Base-by-base conservation (phyloP, 179 eudicot species). In the Silene coronaria region DNA sequence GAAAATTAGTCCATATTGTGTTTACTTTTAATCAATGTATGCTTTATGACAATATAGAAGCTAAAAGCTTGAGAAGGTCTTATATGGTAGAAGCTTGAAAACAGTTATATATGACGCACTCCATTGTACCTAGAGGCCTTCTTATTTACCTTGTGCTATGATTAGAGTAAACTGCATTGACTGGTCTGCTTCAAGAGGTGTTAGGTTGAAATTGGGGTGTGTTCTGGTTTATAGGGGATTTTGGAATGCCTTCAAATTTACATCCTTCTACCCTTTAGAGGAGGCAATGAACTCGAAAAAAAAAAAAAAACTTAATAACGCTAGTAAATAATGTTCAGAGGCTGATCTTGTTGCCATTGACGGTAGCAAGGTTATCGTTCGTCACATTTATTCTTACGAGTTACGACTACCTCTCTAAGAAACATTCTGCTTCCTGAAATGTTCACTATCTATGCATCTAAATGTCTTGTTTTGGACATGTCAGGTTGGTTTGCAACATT, bases 401-500 rank as follows among this genome's bases (percentile, higher is more conserved):
- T 8, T 67, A 19, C 5, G 32, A 42, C 55, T 32, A 19, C 51
- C 4, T 5, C 2, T 2, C 7, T 22, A 5, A 48, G 1, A 69
- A 69, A 46, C 14, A 8, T 13, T 70, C 34, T 2, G n/a, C 7
- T 9, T 19, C 22, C 24, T 27, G 22, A 9, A 5, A 12, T 14
- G 13, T 42, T 16, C 60, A 22, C 32, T 17, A 48, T 68, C 17
- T 80, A 51, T 12, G 1, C n/a, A 23, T 19, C 48, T 42, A 60
- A 82, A 66, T 30, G 26, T 28, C 9, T 70, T 32, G 51, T 46
- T 32, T 26, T 71, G 74, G n/a, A 61, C 21, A 53, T 66, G 75
- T 55, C 86, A 95, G 99, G 97, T 92, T 84, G 99, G 99, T 51
- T 69, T 92, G 77, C 85, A 89, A 75, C 88, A 80, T 87, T 76